Base-by-base conservation (phyloP, 176 grass and related monocot species). In the Hsuehochloa calcarea region DNA sequence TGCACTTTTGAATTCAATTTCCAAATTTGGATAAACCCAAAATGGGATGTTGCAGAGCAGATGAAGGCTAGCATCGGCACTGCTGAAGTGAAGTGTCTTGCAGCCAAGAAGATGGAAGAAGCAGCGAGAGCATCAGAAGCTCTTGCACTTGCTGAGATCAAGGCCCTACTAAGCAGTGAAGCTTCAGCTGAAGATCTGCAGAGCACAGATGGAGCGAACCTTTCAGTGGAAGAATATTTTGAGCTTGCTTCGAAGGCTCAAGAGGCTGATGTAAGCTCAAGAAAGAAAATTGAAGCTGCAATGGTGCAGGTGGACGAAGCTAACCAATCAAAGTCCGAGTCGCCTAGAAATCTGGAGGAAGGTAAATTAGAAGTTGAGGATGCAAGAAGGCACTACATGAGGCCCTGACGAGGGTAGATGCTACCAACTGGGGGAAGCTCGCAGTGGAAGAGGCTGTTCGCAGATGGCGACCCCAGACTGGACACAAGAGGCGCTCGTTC, bases 51-150 rank as follows among this genome's bases (percentile, higher is more conserved):
- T n/a, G n/a, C n/a, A n/a, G n/a, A 95, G 65, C 89, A 90, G 82
- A 92, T 77, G 26, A 98, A 87, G 75, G 75, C 88, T 66, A 92
- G 85, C 89, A 95, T 98, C 23, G 85, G 82, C 41, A 93, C 89
- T 3, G 87, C 91, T 26, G 93, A 98, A 71, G 87, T 95, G 5
- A 84, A 87, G 31, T 90, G 84, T 55, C 72, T 83, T 76, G 95
- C 93, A 0, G 95, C 95, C 47, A 95, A 86, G 84, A 95, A 92
- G 84, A 93, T 95, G 29, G 89, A 90, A 72, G 89, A 92, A 56
- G 95, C 93, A 0, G 95, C 95, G 2, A 91, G 90, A 44, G 93
- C 91, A 55, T 89, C 95, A 60, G 95, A 98, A 88, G 82, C 85
- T 49, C 51, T 98, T 72, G 91, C 87, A 41, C 79, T 98, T 11